Base-by-base conservation (phyloP, 1,284 basidiomycete species). In the Leccinum pachyderme region DNA sequence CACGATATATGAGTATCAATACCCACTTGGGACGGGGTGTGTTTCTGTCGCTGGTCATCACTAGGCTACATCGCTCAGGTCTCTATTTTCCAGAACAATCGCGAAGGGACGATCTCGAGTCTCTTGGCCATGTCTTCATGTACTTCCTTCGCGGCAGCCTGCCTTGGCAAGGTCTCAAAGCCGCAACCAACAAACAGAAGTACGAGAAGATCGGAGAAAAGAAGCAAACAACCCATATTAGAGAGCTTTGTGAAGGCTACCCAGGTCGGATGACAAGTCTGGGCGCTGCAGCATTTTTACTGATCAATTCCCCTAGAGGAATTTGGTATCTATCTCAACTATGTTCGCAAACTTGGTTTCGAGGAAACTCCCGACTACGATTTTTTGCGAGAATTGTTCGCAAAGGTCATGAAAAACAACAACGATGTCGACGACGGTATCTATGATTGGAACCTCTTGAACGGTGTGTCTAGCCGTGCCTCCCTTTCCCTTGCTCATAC, bases 161-260 rank as follows among this genome's bases (percentile, higher is more conserved):
- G 46, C 95, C 95, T 47, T 97, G 95, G 95, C 95, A 97, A 73
- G 95, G 95, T 53, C 79, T 98, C 59, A 88, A 93, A 72, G 95
- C 95, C 28, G 93, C 94, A n/a, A 97, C 95, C 37, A 97, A 97
- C 80, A 97, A 97, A 78, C 95, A 97, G 73, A 98, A 97, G 79
- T 97, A 98, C 73, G 95, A 98, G 77, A 93, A 95, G 75, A 97
- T 98, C 71, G 94, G 94, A 64, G 95, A 98, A 79, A 97, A 97
- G 84, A 99, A 91, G 78, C 95, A 98, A 77, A 91, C 84, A 48
- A 98, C 96, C 3, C 84, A 90, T 2, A 98, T 98, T 66, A 82
- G 86, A 56, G 96, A 98, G 71, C 81, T 99, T 22, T 96, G 94
- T 67, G 96, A 98, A 67, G 93, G 93, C 24, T 98, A 95, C 77